phyloP scores from a whole-genome alignment of 768 basidiomycete genomes.

The Trametes gibbosa region DNA sequence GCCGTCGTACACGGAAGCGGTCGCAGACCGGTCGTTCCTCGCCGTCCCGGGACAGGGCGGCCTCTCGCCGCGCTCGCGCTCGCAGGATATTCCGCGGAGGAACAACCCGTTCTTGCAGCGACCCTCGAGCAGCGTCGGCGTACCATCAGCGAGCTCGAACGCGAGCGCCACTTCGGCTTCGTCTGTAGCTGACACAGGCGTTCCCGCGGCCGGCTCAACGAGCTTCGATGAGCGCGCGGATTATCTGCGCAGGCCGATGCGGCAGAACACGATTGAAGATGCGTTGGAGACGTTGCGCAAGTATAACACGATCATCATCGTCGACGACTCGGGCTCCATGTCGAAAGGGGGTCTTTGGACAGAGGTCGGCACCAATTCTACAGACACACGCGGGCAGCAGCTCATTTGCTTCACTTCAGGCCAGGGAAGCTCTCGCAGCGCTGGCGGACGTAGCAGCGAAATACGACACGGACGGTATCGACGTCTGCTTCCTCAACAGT shows the following conservation, averaged over 20 bases:
- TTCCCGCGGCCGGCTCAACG: not conserved
- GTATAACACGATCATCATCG: constrained; percentile 56
- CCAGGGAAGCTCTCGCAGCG: constrained; percentile 43
- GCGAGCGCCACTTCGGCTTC: not conserved
- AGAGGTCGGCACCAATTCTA: constrained; percentile 36
- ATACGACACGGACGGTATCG: constrained; percentile 60
- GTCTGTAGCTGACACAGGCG: not conserved
- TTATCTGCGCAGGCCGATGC: constrained; percentile 17
- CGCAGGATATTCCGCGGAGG: constrained; percentile 1
- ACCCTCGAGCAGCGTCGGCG: constrained; percentile 1
- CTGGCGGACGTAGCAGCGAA: constrained; percentile 46
- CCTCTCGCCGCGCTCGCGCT: not conserved
- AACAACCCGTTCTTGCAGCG: constrained; percentile 9
- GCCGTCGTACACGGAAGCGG: constrained; percentile 19
- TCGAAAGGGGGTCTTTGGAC: constrained; percentile 40
- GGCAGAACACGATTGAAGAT: constrained; percentile 22
- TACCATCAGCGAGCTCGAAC: not conserved
- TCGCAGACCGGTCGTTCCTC: constrained; percentile 3
- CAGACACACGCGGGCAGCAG: not conserved
- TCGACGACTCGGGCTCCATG: constrained; percentile 67
- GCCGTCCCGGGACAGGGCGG: not conserved
- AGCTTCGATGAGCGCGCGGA: constrained; percentile 7
- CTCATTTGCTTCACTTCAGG: constrained; percentile 30
- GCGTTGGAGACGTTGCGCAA: constrained; percentile 36
- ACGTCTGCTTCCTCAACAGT: constrained; percentile 58